Conservation (phyloP, 768 basidiomycete genomes). For the Suillus tomentosus region DNA sequence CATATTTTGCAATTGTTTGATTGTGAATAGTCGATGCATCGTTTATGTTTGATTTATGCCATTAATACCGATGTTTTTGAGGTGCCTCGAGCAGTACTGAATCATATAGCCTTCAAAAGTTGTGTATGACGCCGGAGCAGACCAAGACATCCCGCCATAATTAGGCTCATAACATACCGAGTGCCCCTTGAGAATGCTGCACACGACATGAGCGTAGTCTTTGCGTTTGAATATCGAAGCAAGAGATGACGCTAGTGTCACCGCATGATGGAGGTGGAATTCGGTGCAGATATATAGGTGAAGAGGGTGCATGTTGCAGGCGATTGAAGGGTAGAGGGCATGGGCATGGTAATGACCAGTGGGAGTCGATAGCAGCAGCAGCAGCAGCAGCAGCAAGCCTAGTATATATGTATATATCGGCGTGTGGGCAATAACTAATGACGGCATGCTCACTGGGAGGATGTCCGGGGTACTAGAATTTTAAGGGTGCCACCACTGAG, state of each 20-base stretch:
- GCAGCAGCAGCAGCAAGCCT: background rate
- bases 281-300: no score
- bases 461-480: background rate
- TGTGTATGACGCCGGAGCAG: background rate
- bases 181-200: background rate
- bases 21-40: background rate
- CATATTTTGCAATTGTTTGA: background rate
- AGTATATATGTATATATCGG: no score
- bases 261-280: background rate
- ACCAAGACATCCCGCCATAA: background rate
- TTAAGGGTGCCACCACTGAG: background rate
- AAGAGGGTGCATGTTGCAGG: background rate
- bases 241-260: background rate
- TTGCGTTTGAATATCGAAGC: background rate
- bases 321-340: background rate
- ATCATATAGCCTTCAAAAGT: background rate
- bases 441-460: background rate
- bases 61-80: background rate
- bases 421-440: no score
- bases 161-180: background rate
- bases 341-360: background rate
- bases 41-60: background rate
- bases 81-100: background rate
- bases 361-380: background rate
- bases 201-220: background rate